A percentile compares a stretch with the other conserved stretches of the same genome.
These are phyloP conservation scores for Kodamaea nitidulidarum DNA, from an alignment of 805 yeast genomes.

Conservation along the genomic window DNA sequence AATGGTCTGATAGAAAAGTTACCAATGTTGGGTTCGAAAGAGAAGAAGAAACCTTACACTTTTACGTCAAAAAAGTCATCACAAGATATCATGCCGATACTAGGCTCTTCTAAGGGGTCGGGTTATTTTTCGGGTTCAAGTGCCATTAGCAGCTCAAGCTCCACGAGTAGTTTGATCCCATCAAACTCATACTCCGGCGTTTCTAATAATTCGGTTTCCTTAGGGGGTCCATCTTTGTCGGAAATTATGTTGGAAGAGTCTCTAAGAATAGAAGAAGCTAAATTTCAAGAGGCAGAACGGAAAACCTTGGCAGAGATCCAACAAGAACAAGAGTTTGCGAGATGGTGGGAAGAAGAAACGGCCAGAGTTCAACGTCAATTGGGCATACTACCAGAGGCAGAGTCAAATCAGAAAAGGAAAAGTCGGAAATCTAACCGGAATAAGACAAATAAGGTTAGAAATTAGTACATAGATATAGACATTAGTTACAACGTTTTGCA, in stretches of 20 bases:
- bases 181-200: conserved; percentile 1
- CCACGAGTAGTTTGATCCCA: conserved; percentile 2
- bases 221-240: conserved; percentile 39
- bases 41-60: neutral
- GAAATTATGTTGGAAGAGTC: conserved; percentile 49
- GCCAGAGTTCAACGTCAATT: conserved; percentile 51
- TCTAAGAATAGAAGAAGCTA: conserved; percentile 29
- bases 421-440: conserved; percentile 1
- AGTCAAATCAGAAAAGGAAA: conserved; percentile 7
- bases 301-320: conserved; percentile 65
- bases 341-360: conserved; percentile 85
- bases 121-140: neutral
- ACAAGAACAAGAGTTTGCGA: conserved; percentile 78
- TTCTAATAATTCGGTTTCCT: no score
- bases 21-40: conserved; percentile 7
- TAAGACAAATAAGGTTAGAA: neutral
- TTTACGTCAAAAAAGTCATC: neutral
- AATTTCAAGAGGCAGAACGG: conserved; percentile 24
- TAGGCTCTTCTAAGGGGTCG: neutral
- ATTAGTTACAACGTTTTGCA: no score
- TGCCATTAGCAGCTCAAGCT: conserved; percentile 6
- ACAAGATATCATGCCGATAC: neutral
- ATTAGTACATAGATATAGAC: no score
- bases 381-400: conserved; percentile 11
- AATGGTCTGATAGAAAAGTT: conserved; percentile 1